These are phyloP conservation scores for Pinus albicaulis DNA, from an alignment of 75 land plant species.

Conservation along the genomic window DNA sequence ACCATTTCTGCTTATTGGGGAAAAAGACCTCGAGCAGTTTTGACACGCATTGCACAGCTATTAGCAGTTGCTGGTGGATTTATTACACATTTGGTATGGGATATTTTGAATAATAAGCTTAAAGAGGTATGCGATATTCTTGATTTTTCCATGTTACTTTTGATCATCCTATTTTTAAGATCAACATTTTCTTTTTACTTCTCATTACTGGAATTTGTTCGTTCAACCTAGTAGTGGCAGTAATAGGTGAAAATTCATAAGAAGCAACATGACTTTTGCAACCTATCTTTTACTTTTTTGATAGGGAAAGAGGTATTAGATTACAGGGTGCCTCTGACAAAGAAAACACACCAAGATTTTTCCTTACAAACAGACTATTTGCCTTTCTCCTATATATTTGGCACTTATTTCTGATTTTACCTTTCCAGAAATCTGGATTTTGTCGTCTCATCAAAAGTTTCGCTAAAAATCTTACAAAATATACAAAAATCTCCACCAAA, in stretches of 20 bases:
- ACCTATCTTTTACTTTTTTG: background rate
- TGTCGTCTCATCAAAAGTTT: too few species aligned
- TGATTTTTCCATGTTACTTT: background rate
- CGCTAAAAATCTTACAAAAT: too few species aligned
- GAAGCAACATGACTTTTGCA: background rate
- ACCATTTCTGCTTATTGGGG: conserved; percentile 93
- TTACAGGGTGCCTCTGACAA: too few species aligned
- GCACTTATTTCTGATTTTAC: too few species aligned
- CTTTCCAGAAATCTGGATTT: too few species aligned
- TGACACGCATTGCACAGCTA: conserved; percentile 85
- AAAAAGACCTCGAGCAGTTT: conserved; percentile 89
- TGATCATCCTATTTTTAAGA: background rate
- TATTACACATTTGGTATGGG: conserved; percentile 75
- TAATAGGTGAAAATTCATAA: background rate
- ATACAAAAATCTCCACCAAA: too few species aligned
- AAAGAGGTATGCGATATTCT: conserved; percentile 68
- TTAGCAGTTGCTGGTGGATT: conserved; percentile 95
- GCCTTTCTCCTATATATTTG: too few species aligned
- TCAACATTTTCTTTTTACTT: background rate
- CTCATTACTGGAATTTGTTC: background rate
- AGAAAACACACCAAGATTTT: too few species aligned
- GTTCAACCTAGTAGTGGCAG: background rate
- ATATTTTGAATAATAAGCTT: conserved; percentile 82
- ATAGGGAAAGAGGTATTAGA: too few species aligned
- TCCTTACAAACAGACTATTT: too few species aligned